Base-by-base conservation (phyloP, 192 early-diverging fungal genomes). In the Geranomyces michiganensis region DNA sequence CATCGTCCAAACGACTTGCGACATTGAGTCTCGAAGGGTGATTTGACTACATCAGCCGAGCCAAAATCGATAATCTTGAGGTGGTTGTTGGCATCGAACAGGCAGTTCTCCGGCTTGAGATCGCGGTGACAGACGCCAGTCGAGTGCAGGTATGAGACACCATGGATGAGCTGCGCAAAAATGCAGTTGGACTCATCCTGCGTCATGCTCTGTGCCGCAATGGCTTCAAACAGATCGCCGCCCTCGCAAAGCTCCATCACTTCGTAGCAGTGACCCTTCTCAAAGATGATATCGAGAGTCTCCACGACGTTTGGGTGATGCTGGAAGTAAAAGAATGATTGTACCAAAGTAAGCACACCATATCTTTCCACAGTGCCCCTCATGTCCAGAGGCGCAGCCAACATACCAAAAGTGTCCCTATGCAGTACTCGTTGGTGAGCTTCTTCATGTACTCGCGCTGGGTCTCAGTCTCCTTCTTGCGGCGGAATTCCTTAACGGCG, bases 31-130 rank as follows among this genome's bases (percentile, higher is more conserved):
- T 91, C 86, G 84, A 91, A 93, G 48, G 88, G 89, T 33, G 88
- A 85, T 66, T 49, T 61, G 83, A 96, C 96, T 5, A 96, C 95
- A 73, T 93, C 93, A 4, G 93, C 91, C 17, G 95, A 92, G 47
- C 96, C 96, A 87, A 96, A 98, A 83, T 97, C 96, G 14, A 94
- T 91, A 73, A 98, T 93, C 79, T 98, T 98, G 70, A 98, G 71
- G 27, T 67, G 76, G 7, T 84, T 83, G 68, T 86, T 84, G 22
- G 56, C 49, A 60, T 92, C 90, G 72, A 98, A 77, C 22, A 96
- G 81, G 29, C 95, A 61, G 79, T 98, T 98, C 77, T 97, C 92
- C 24, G 90, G 51, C 21, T 75, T 62, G 46, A 72, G 56, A 43
- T 74, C 72, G 22, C 94, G 88, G 79, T 98, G 96, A 65, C 91